A percentile compares a stretch with the other conserved stretches of the same genome.
These are phyloP conservation scores for Musa beccarii DNA, from an alignment of 176 grass and related monocot genomes.

Conservation along the genomic window DNA sequence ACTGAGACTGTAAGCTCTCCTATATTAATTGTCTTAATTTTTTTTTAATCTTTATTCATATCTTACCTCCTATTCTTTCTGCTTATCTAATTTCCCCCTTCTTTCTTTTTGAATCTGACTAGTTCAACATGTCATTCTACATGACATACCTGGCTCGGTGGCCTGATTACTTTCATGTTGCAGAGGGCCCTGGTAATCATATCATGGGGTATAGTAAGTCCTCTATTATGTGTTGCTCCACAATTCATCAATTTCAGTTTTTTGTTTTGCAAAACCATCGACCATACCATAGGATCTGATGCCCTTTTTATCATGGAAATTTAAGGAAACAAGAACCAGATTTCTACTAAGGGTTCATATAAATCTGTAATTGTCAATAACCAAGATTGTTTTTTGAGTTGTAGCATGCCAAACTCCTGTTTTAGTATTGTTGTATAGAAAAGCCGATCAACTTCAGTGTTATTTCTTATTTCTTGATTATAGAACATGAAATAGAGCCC, in stretches of 20 bases:
- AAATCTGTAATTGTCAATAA: no score
- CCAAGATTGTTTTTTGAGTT: no score
- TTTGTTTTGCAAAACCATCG: not conserved
- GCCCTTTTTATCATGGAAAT: no score
- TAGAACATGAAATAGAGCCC: no score
- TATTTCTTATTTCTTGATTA: no score
- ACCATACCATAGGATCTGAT: no score
- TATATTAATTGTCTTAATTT: not conserved
- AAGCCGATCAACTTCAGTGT: no score
- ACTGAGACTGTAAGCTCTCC: slow-evolving; percentile 53
- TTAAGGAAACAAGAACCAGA: no score
- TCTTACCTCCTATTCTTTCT: not conserved
- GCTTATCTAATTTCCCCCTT: not conserved
- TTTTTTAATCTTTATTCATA: not conserved
- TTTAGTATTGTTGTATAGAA: no score
- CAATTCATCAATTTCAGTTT: no score
- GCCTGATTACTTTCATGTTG: slow-evolving; percentile 91
- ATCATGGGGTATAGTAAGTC: slow-evolving; percentile 95
- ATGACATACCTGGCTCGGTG: slow-evolving; percentile 98
- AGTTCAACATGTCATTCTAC: slow-evolving; percentile 99
- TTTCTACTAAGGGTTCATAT: no score
- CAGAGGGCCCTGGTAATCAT: slow-evolving; percentile 48
- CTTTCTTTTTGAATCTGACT: not conserved
- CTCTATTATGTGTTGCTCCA: not conserved
- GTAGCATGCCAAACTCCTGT: no score